These are phyloP conservation scores for Neurospora sp. DNA, from an alignment of 495 filamentous ascomycete genomes.

Conservation along the genomic window DNA sequence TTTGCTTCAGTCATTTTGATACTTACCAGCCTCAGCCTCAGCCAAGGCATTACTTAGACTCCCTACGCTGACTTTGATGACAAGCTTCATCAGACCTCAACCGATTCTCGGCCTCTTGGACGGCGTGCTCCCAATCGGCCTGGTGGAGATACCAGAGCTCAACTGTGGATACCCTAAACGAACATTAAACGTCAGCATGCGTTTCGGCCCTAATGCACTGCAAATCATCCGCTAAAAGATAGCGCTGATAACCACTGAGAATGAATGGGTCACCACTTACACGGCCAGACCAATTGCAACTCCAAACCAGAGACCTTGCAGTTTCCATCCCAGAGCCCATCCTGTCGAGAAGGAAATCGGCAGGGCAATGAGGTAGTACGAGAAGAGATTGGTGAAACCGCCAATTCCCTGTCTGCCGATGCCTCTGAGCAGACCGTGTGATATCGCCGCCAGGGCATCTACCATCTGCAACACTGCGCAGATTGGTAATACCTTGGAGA, in stretches of 20 bases:
- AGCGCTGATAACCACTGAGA: neutral
- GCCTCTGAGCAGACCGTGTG: conserved; percentile 67
- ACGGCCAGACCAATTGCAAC: conserved; percentile 52
- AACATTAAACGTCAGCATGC: neutral
- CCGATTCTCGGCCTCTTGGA: conserved; percentile 18
- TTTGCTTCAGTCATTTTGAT: neutral
- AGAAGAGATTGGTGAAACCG: conserved; percentile 64
- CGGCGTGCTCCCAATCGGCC: conserved; percentile 21
- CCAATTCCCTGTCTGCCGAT: conserved; percentile 69
- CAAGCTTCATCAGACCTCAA: conserved; percentile 17
- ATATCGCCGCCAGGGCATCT: conserved; percentile 61
- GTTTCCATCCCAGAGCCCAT: conserved; percentile 57
- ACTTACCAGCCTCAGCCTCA: neutral
- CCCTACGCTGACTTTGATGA: conserved; percentile 1
- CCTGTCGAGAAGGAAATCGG: conserved; percentile 63
- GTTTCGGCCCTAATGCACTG: neutral
- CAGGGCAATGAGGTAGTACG: conserved; percentile 72
- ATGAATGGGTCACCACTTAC: conserved; percentile 10
- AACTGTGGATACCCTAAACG: conserved; percentile 12
- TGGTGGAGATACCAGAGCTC: conserved; percentile 20
- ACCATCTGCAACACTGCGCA: conserved; percentile 72
- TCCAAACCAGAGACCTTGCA: conserved; percentile 65
- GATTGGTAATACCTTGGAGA: conserved; percentile 56
- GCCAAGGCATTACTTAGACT: neutral
- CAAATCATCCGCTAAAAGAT: neutral